Conservation (phyloP, 164 flowering plant genomes). For the Vitis riparia region DNA sequence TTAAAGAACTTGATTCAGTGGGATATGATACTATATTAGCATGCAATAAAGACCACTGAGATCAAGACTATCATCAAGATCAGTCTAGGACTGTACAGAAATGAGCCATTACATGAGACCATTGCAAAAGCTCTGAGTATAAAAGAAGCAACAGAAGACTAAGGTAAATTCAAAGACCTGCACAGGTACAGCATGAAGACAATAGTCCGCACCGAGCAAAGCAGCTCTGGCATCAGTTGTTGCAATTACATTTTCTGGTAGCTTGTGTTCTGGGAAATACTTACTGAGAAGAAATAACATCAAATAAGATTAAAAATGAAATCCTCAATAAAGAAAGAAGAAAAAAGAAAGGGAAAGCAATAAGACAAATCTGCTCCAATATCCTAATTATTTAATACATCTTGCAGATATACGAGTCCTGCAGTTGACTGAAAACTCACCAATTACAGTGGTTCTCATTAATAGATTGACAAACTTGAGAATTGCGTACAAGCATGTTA, state of each 20-base stretch:
- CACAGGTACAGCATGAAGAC: slow-evolving; percentile 97
- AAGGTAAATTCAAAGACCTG: slow-evolving; percentile 52
- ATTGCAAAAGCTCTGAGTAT: not conserved
- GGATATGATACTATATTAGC: not conserved
- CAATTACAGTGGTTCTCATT: slow-evolving; percentile 65
- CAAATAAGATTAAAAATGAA: not conserved
- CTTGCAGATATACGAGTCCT: no score
- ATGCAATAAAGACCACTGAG: not conserved
- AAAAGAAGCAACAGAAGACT: not conserved
- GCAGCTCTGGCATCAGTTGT: slow-evolving; percentile 85
- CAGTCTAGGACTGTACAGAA: not conserved
- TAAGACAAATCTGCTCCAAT: no score
- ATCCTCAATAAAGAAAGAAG: not conserved
- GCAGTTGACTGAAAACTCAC: slow-evolving; percentile 30
- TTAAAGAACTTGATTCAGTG: not conserved
- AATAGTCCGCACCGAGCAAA: slow-evolving; percentile 74
- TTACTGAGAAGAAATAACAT: slow-evolving; percentile 45
- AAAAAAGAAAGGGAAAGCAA: no score
- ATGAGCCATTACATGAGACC: not conserved
- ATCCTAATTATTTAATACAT: no score
- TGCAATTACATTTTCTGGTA: slow-evolving; percentile 83
- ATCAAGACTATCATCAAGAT: not conserved
- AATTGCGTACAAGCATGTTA: slow-evolving; percentile 81
- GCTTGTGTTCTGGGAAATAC: slow-evolving; percentile 80
- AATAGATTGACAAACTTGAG: slow-evolving; percentile 70